A percentile compares a stretch with the other conserved stretches of the same genome.
These are phyloP conservation scores for Brettanomyces naardenensis DNA, from an alignment of 805 yeast genomes.

Conservation along the genomic window DNA sequence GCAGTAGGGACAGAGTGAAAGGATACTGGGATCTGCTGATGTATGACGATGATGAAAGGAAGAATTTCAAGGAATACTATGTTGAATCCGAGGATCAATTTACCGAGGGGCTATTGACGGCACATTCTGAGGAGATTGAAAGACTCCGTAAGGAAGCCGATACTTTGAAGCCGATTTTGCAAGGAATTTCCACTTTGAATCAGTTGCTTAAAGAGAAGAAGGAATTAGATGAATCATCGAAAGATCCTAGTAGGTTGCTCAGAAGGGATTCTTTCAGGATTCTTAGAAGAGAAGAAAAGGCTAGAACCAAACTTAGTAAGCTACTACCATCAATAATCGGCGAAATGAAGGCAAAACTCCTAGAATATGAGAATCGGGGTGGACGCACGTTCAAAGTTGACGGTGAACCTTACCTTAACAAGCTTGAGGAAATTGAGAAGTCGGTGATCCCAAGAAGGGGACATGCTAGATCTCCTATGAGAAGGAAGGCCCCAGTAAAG, in stretches of 20 bases:
- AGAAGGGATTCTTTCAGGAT: constrained; percentile 74
- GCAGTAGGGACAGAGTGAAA: constrained; percentile 50
- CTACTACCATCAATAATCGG: constrained; percentile 58
- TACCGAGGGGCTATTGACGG: constrained; percentile 53
- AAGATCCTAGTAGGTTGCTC: constrained; percentile 72
- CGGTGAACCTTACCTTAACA: constrained; percentile 39
- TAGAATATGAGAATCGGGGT: constrained; percentile 37
- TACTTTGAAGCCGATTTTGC: constrained; percentile 46
- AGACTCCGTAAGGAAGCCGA: constrained; percentile 42
- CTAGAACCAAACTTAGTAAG: constrained; percentile 59
- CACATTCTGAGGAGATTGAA: constrained; percentile 57
- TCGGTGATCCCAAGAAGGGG: constrained; percentile 10
- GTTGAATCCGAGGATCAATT: constrained; percentile 29
- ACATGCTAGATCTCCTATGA: constrained; percentile 11
- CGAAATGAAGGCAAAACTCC: constrained; percentile 39
- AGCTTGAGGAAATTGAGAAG: constrained; percentile 16
- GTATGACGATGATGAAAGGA: constrained; percentile 45
- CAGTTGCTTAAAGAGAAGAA: constrained; percentile 51
- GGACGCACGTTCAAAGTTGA: constrained; percentile 31
- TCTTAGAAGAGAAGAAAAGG: constrained; percentile 69
- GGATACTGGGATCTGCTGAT: constrained; percentile 56
- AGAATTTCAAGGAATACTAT: constrained; percentile 35
- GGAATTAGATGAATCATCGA: constrained; percentile 59
- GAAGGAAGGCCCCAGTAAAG: constrained; percentile 12
- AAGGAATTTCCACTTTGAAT: constrained; percentile 46